phyloP scores from a whole-genome alignment of 2,329 filamentous ascomycete genomes.

The Hymenoscyphus repandus region DNA sequence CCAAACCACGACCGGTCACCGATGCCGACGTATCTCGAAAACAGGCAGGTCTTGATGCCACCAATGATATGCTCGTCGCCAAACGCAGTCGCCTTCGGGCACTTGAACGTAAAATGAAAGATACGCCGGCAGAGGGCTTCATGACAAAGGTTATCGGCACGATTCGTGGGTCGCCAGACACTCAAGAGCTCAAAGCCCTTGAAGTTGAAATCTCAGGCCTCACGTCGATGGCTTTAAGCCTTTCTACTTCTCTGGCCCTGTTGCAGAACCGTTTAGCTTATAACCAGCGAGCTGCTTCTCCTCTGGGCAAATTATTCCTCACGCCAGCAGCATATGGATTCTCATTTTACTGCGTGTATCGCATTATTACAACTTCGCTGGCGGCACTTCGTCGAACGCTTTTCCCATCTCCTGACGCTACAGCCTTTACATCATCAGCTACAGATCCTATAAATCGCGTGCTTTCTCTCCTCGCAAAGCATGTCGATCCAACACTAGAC shows the following conservation, averaged over 20 bases:
- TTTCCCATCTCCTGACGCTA: conserved; percentile 36
- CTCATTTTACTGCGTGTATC: conserved; percentile 78
- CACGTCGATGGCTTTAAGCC: conserved; percentile 70
- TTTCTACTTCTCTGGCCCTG: conserved; percentile 59
- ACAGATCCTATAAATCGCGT: conserved; percentile 81
- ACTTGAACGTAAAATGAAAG: conserved; percentile 58
- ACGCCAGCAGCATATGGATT: conserved; percentile 62
- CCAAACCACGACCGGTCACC: conserved; percentile 58
- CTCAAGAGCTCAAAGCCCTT: conserved; percentile 54
- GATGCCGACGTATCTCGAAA: conserved; percentile 73
- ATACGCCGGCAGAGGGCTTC: conserved; percentile 47
- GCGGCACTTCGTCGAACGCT: conserved; percentile 57
- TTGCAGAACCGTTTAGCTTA: conserved; percentile 59
- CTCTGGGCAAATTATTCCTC: conserved; percentile 58
- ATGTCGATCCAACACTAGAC: conserved; percentile 80
- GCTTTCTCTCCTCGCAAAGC: conserved; percentile 71
- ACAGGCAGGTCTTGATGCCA: conserved; percentile 71
- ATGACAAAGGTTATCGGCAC: conserved; percentile 70
- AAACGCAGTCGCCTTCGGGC: conserved; percentile 70
- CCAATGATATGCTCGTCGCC: conserved; percentile 70
- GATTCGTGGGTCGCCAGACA: conserved; percentile 57
- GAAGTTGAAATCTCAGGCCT: conserved; percentile 74
- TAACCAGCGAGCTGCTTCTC: conserved; percentile 62
- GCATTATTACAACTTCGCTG: conserved; percentile 66
- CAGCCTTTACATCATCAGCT: conserved; percentile 47